Percentiles rank a stretch among this genome's conserved stretches.
Evolutionary conservation across 108 stramenopile genomes (phyloP).

Genomic region (Aureococcus anophagefferens): DNA sequence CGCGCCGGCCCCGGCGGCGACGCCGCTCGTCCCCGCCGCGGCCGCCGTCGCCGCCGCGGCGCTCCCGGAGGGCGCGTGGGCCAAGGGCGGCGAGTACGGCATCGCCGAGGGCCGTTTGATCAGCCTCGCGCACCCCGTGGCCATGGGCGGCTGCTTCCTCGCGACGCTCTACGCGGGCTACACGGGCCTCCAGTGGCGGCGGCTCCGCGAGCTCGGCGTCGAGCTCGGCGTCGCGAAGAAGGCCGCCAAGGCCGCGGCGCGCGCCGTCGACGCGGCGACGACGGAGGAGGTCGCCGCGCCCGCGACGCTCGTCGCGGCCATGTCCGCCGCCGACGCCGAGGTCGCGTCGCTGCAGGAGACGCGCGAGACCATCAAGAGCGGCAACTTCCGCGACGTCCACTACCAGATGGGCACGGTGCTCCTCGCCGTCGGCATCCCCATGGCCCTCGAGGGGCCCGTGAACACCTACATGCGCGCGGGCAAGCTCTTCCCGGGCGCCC

Average conservation of each 20-base stretch:
- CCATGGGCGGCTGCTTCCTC: conserved; percentile 61
- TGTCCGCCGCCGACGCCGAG: conserved; percentile 47
- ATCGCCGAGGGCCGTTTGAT: too few relatives aligned
- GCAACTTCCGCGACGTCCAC: conserved; percentile 69
- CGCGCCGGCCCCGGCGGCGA: too few relatives aligned
- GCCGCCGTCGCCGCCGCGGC: too few relatives aligned
- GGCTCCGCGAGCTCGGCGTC: conserved; percentile 75
- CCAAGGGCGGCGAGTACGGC: too few relatives aligned
- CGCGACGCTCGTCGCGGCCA: conserved; percentile 43
- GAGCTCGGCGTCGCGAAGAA: conserved; percentile 64
- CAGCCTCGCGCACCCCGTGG: conserved; percentile 73
- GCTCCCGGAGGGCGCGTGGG: too few relatives aligned
- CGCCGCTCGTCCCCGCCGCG: too few relatives aligned
- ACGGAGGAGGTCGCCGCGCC: conserved; percentile 47
- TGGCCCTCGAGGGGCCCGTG: conserved; percentile 88
- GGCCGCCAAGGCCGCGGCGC: conserved; percentile 23
- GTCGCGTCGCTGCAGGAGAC: conserved; percentile 58
- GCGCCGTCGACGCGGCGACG: conserved; percentile 41
- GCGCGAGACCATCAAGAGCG: conserved; percentile 61
- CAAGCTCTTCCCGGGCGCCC: conserved; percentile 94
- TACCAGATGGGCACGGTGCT: conserved; percentile 71
- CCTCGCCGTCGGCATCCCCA: conserved; percentile 75
- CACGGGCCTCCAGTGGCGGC: conserved; percentile 81
- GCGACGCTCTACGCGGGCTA: conserved; percentile 66
- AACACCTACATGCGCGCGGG: conserved; percentile 92